A percentile compares a stretch with the other conserved stretches of the same genome.
These are phyloP conservation scores for Dactylellina sp. DNA, from an alignment of 2,329 filamentous ascomycete genomes.

Conservation along the genomic window DNA sequence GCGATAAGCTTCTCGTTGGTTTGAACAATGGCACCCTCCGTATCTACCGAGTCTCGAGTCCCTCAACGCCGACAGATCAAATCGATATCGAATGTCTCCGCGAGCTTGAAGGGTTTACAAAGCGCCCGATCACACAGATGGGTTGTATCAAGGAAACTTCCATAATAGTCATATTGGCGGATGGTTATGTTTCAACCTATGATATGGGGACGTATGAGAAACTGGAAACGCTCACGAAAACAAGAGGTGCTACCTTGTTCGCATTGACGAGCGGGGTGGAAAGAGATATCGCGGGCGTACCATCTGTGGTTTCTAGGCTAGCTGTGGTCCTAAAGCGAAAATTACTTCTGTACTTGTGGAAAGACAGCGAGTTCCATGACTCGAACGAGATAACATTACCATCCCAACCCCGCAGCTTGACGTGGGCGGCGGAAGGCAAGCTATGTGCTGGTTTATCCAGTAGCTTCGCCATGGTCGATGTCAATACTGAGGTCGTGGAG, in stretches of 20 bases:
- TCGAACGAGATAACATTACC: constrained; percentile 81
- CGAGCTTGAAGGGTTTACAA: constrained; percentile 93
- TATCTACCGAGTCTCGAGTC: constrained; percentile 73
- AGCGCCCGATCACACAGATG: constrained; percentile 89
- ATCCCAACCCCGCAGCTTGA: constrained; percentile 86
- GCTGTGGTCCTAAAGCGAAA: constrained; percentile 94
- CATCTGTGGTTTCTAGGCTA: constrained; percentile 89
- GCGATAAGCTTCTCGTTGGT: constrained; percentile 90
- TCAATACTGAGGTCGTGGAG: constrained; percentile 77
- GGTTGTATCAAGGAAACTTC: constrained; percentile 96
- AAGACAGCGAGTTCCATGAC: constrained; percentile 87
- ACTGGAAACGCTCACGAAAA: constrained; percentile 81
- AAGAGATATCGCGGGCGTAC: constrained; percentile 88
- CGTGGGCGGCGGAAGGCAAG: constrained; percentile 88
- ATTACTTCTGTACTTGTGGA: constrained; percentile 92
- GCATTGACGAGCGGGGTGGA: constrained; percentile 96
- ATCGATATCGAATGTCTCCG: constrained; percentile 81
- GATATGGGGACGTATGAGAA: constrained; percentile 86
- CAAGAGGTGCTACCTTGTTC: constrained; percentile 88
- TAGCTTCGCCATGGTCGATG: constrained; percentile 84
- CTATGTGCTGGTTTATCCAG: constrained; percentile 91
- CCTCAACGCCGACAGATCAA: constrained; percentile 61
- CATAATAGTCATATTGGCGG: constrained; percentile 88
- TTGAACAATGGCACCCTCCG: constrained; percentile 88
- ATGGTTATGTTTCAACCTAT: constrained; percentile 88